Evolutionary conservation across 805 yeast genomes (phyloP).

Genomic region (Wickerhamomyces chambardii): DNA sequence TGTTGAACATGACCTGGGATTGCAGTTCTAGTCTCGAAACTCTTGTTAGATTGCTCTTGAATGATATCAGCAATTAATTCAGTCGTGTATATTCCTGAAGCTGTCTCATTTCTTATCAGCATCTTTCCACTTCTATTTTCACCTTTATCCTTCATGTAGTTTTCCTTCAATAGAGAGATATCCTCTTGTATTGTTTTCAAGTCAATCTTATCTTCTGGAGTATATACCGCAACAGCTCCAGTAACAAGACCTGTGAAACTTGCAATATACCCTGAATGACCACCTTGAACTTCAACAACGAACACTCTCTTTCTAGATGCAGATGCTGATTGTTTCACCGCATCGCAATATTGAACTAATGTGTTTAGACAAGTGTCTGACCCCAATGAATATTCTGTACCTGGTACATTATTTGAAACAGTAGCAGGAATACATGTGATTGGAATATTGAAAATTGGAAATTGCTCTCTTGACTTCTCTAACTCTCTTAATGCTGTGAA

Average conservation of each 20-base stretch:
- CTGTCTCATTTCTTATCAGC: conserved; percentile 58
- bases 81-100: conserved; percentile 62
- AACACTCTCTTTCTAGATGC: conserved; percentile 73
- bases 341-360: conserved; percentile 65
- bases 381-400: conserved; percentile 72
- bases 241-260: conserved; percentile 57
- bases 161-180: conserved; percentile 47
- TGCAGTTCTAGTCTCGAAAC: conserved; percentile 72
- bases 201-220: conserved; percentile 63
- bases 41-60: conserved; percentile 50
- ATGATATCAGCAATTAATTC: conserved; percentile 62
- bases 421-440: conserved; percentile 76
- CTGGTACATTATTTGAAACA: conserved; percentile 74
- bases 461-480: conserved; percentile 47
- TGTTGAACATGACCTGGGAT: conserved; percentile 86
- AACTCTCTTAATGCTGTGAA: conserved; percentile 64
- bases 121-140: conserved; percentile 62
- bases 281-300: conserved; percentile 82
- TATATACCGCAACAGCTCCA: conserved; percentile 69
- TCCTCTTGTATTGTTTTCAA: conserved; percentile 57
- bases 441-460: conserved; percentile 70
- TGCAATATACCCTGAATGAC: conserved; percentile 75
- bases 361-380: conserved; percentile 69
- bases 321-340: conserved; percentile 71
- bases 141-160: conserved; percentile 55